Evolutionary conservation across 306 rosid species (phyloP), one percentile per base, ranked within the genome.

Genomic region (Lagenaria siceraria): DNA sequence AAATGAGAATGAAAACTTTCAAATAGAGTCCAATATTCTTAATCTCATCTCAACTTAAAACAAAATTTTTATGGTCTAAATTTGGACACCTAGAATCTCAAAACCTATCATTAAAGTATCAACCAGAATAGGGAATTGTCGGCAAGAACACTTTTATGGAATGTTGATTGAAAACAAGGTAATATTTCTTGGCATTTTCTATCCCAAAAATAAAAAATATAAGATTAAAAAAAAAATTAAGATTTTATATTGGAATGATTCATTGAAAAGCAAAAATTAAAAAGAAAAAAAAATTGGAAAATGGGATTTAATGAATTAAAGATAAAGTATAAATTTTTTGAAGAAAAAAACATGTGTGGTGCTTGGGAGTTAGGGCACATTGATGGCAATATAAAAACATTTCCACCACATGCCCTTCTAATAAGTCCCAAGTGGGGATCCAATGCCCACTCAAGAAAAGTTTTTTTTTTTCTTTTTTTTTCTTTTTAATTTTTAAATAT

Each of bases 361-460:
- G 80, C 10, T 78, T 79, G 78, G 77, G 36, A 54, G 48, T 79
- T 79, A 2, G 78, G 78, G 81, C 33, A 55, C 81, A 79, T n/a
- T n/a, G 60, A 79, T 69, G 77, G 43, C 77, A 54, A 77, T 38
- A 46, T 46, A 46, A 19, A 36, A 70, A 58, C 40, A 52, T 24
- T 49, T 43, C 22, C 63, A 69, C 35, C 77, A 69, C 77, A 70
- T 70, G 78, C 68, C 68, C 33, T 36, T 55, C 15, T 62, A 54
- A 66, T 66, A n/a, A n/a, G 53, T 21, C 19, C 33, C 74, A 19
- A 38, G 33, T 66, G 53, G 74, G 53, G 74, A 66, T 66, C 74
- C 72, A 17, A 64, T 64, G 72, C 27, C 31, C 27, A 42, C 27
- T 11, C 3, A 6, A 35, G 0, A 46, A 46, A 46, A 4, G 5